phyloP scores from a whole-genome alignment of 352 stramenopile species.

The Phytophthora melonis region DNA sequence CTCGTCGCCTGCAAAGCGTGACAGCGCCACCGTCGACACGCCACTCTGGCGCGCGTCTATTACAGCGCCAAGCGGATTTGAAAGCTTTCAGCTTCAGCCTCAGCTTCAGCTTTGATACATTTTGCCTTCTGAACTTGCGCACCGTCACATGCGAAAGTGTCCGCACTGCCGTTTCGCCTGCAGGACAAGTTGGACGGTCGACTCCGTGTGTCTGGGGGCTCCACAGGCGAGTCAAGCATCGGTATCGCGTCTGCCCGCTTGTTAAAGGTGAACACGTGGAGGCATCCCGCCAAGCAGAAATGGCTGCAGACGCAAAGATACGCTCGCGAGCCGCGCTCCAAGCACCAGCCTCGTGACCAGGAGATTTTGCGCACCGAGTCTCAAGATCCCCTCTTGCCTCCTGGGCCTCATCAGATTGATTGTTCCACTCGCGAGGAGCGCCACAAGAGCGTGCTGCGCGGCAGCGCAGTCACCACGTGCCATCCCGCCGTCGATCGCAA shows the following conservation, averaged over 20 bases:
- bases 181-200: background rate
- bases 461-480: background rate
- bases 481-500: background rate
- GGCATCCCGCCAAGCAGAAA: slow-evolving; percentile 17
- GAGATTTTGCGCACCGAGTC: slow-evolving; percentile 20
- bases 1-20: background rate
- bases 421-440: background rate
- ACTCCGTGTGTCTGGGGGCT: background rate
- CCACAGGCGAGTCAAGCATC: background rate
- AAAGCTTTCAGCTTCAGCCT: slow-evolving; percentile 4
- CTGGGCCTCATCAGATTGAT: slow-evolving; percentile 8
- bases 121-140: slow-evolving; percentile 10
- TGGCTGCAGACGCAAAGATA: slow-evolving; percentile 25
- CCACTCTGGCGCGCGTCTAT: slow-evolving; percentile 30
- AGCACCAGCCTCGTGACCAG: slow-evolving; percentile 15
- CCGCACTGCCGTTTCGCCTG: background rate
- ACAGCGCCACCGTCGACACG: slow-evolving; percentile 24
- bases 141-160: slow-evolving; percentile 13
- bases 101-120: slow-evolving; percentile 14
- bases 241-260: background rate
- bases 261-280: slow-evolving; percentile 24
- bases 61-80: slow-evolving; percentile 17
- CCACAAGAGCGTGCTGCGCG: slow-evolving; percentile 14
- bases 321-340: slow-evolving; percentile 16
- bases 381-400: background rate